phyloP scores from a whole-genome alignment of 257 asterid genomes.

The Ajuga chamaepitys region DNA sequence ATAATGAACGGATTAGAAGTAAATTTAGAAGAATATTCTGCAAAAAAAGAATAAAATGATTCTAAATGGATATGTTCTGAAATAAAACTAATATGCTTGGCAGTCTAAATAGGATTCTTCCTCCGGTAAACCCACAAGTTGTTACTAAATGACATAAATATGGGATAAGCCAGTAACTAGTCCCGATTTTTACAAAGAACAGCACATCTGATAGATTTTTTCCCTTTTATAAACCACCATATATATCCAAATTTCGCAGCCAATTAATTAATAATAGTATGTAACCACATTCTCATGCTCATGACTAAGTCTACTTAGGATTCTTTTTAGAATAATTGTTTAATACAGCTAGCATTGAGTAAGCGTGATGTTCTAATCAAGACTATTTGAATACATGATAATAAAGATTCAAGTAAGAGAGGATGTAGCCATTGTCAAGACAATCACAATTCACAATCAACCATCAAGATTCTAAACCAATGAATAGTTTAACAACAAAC shows the following conservation, averaged over 20 bases:
- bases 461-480: neutral
- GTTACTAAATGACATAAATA: neutral
- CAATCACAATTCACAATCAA: neutral
- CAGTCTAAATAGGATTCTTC: neutral
- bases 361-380: too few species aligned
- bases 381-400: neutral
- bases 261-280: neutral
- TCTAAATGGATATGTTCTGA: neutral
- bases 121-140: neutral
- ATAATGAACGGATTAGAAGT: neutral
- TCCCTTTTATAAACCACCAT: neutral
- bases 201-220: neutral
- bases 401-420: neutral
- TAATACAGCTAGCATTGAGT: neutral
- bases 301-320: neutral
- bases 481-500: neutral
- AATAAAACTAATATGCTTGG: too few species aligned
- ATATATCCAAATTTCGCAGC: neutral
- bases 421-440: neutral
- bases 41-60: neutral
- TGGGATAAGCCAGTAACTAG: neutral
- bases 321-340: neutral
- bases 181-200: neutral
- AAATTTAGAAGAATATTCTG: neutral
- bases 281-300: neutral